Evolutionary conservation across 805 yeast genomes (phyloP).

Genomic region (Yamadazyma paraphyllophila): DNA sequence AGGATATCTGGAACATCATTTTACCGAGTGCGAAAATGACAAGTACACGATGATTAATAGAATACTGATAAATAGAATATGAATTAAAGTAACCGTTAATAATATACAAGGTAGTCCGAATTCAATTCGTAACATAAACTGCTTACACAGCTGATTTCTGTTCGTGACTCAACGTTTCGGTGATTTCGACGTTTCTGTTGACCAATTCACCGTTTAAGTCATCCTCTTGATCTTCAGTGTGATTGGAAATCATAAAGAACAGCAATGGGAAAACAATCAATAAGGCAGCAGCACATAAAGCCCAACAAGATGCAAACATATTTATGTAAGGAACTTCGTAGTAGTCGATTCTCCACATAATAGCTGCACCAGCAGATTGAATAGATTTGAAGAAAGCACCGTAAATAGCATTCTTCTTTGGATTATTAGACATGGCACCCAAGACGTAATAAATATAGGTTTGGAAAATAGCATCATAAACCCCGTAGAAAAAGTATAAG

Average conservation of each 20-base stretch:
- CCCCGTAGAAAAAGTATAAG: conserved; percentile 61
- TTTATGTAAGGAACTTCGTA: conserved; percentile 32
- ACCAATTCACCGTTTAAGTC: conserved; percentile 17
- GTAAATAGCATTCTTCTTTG: conserved; percentile 53
- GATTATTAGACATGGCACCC: conserved; percentile 58
- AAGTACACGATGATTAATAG: too few species aligned
- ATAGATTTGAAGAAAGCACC: conserved; percentile 64
- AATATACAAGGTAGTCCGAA: neutral
- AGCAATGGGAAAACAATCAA: conserved; percentile 49
- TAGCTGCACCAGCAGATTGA: conserved; percentile 63
- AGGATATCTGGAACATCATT: neutral
- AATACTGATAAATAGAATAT: neutral
- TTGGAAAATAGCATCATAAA: conserved; percentile 60
- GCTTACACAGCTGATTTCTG: conserved; percentile 1
- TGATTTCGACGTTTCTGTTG: conserved; percentile 21
- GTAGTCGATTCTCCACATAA: conserved; percentile 58
- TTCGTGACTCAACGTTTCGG: conserved; percentile 9
- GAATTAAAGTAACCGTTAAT: neutral
- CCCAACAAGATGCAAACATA: conserved; percentile 52
- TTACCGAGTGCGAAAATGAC: neutral
- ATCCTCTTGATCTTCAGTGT: conserved; percentile 37
- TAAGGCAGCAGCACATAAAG: conserved; percentile 45
- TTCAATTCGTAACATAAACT: neutral
- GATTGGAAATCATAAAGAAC: conserved; percentile 42
- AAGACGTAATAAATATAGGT: conserved; percentile 56